Base-by-base conservation (phyloP, 495 filamentous ascomycete genomes). In the Xylaria longipes region DNA sequence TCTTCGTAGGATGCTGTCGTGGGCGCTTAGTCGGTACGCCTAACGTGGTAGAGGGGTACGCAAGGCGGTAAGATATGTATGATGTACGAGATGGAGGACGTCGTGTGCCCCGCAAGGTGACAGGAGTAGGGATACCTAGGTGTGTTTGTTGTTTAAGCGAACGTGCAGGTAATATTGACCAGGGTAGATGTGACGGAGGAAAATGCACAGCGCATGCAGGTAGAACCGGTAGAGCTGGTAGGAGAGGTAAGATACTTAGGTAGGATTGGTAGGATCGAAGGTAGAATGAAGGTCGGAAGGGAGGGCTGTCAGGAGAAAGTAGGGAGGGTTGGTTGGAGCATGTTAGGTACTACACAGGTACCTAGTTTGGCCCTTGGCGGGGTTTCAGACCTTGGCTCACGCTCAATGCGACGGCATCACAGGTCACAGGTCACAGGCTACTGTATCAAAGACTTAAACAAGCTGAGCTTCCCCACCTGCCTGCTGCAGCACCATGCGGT, bases 381-480 rank as follows among this genome's bases (percentile, higher is more conserved):
- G 65, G 43, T 68, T 56, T 57, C 35, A 68, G 50, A 68, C 50
- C 48, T 66, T 68, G 52, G 60, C 60, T 63, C 37, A 63, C 45
- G 60, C 60, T 57, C 52, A 58, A 68, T 58, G 65, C 65, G 52
- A 68, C 46, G 27, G 54, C 29, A n/a, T 33, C 54, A 17, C 54
- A 56, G 25, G 52, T 31, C 52, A 56, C 52, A 56, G 52, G 52
- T 17, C 52, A 56, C 27, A 31, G 27, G 27, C 25, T 31, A n/a
- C n/a, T n/a, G n/a, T n/a, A 7, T 29, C 27, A 31, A 11, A 31
- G 52, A 11, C 58, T 61, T 39, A 61, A 39, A 37, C 35, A n/a
- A 37, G 58, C 58, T 41, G 22, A 22, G 33, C 35, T 39, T 45
- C 60, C 37, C 39, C 60, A 43, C 60, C 22, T 43, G 54, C 43